Evolutionary conservation across 2,329 filamentous ascomycete genomes (phyloP).

Genomic region (Aspergillus fischeri): DNA sequence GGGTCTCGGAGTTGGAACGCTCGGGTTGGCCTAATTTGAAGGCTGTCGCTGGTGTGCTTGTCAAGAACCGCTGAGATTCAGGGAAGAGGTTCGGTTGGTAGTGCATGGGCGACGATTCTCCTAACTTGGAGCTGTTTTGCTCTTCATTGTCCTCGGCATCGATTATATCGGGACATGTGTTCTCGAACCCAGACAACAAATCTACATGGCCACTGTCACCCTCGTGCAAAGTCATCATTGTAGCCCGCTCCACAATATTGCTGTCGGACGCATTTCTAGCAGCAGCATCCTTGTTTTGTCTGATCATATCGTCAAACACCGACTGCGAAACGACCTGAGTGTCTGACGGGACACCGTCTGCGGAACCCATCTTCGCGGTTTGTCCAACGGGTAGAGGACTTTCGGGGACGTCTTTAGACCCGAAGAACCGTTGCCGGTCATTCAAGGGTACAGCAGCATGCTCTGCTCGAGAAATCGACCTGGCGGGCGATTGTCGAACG

Average conservation of each 20-base stretch:
- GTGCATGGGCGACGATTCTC: slow-evolving; percentile 35
- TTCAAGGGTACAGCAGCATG: slow-evolving; percentile 17
- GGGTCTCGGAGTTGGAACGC: slow-evolving; percentile 31
- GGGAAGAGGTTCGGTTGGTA: slow-evolving; percentile 41
- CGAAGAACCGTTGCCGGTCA: slow-evolving; percentile 8
- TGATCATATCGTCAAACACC: slow-evolving; percentile 39
- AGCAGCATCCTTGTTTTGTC: slow-evolving; percentile 31
- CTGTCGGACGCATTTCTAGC: slow-evolving; percentile 19
- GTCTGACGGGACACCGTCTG: slow-evolving; percentile 34
- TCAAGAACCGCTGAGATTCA: slow-evolving; percentile 45
- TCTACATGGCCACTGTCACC: slow-evolving; percentile 44
- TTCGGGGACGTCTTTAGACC: slow-evolving; percentile 15
- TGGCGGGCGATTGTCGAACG: slow-evolving; percentile 3
- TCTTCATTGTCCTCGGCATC: slow-evolving; percentile 50
- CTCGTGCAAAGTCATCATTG: slow-evolving; percentile 36
- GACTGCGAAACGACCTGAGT: slow-evolving; percentile 45
- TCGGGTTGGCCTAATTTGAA: slow-evolving; percentile 32
- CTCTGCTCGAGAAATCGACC: slow-evolving; percentile 8
- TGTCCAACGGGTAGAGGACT: slow-evolving; percentile 15
- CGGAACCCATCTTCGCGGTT: slow-evolving; percentile 30
- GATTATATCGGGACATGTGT: slow-evolving; percentile 16
- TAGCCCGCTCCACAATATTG: slow-evolving; percentile 27
- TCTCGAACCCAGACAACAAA: slow-evolving; percentile 37
- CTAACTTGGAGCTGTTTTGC: slow-evolving; percentile 28
- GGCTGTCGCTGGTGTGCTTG: slow-evolving; percentile 38